A percentile compares a stretch with the other conserved stretches of the same genome.
phyloP scores from a whole-genome alignment of 1,139 yeast species.

The Ogataea hybrid region DNA sequence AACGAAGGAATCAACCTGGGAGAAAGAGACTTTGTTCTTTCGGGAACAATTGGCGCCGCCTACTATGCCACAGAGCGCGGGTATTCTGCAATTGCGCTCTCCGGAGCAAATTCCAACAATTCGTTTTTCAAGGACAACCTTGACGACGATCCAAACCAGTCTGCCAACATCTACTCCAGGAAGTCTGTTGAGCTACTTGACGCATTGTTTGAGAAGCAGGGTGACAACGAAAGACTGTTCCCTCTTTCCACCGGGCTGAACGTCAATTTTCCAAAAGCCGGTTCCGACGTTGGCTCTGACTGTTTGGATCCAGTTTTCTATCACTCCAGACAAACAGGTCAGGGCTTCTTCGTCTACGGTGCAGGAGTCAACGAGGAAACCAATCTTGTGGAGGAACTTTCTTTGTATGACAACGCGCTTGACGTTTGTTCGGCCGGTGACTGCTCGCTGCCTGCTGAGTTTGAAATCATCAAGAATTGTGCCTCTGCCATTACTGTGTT shows the following conservation, averaged over 20 bases:
- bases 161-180: constrained; percentile 42
- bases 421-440: constrained; percentile 30
- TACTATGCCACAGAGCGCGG: constrained; percentile 44
- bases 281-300: constrained; percentile 32
- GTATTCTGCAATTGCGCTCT: constrained; percentile 40
- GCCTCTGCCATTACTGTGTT: constrained; percentile 34
- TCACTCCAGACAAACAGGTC: constrained; percentile 38
- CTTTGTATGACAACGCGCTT: constrained; percentile 15
- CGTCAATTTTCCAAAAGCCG: constrained; percentile 47
- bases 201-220: constrained; percentile 37
- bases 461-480: constrained; percentile 29
- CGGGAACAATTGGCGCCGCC: constrained; percentile 46
- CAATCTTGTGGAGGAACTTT: constrained; percentile 5
- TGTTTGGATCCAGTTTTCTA: constrained; percentile 39
- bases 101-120: constrained; percentile 41
- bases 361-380: constrained; percentile 26
- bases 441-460: constrained; percentile 33
- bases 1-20: constrained; percentile 45
- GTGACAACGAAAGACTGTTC: constrained; percentile 34
- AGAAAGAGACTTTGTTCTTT: constrained; percentile 38
- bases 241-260: constrained; percentile 42
- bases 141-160: constrained; percentile 31
- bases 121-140: constrained; percentile 43
- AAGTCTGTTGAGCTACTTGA: constrained; percentile 41
- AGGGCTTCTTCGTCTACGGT: constrained; percentile 32